These are phyloP conservation scores for Coprinellus micaceus DNA, from an alignment of 768 basidiomycete genomes.

Conservation along the genomic window DNA sequence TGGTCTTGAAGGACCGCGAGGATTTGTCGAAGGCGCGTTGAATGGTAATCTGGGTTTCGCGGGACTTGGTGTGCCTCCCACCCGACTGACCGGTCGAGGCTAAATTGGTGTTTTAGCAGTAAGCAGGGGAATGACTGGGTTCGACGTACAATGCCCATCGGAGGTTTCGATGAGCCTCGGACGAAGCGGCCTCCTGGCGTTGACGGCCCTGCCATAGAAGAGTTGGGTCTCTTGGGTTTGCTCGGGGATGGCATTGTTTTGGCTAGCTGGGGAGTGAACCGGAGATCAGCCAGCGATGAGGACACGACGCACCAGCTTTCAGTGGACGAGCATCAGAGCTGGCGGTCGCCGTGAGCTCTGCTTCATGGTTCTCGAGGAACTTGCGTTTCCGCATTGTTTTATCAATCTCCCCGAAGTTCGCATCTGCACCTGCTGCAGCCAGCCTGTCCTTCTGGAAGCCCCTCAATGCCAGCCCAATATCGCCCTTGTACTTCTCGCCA, in stretches of 20 bases:
- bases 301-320: conserved; percentile 53
- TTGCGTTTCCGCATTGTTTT: conserved; percentile 71
- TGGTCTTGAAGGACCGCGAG: conserved; percentile 37
- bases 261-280: conserved; percentile 15
- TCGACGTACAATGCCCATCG: conserved; percentile 32
- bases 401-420: conserved; percentile 55
- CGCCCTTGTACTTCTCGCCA: conserved; percentile 72
- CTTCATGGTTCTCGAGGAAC: conserved; percentile 66
- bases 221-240: conserved; percentile 44
- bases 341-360: conserved; percentile 29
- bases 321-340: conserved; percentile 36
- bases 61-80: conserved; percentile 41
- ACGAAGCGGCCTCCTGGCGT: conserved; percentile 46
- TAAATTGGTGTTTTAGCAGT: conserved; percentile 11
- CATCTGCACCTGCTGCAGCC: conserved; percentile 45
- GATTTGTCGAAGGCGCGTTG: conserved; percentile 30
- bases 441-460: conserved; percentile 66
- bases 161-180: conserved; percentile 37
- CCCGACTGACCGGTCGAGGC: conserved; percentile 32
- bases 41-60: conserved; percentile 46
- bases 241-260: conserved; percentile 48
- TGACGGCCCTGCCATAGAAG: conserved; percentile 30
- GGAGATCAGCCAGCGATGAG: not conserved
- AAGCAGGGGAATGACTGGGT: not conserved
- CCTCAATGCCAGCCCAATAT: conserved; percentile 66